Evolutionary conservation across 805 yeast species (phyloP).

Genomic region (Ogataea allantospora): DNA sequence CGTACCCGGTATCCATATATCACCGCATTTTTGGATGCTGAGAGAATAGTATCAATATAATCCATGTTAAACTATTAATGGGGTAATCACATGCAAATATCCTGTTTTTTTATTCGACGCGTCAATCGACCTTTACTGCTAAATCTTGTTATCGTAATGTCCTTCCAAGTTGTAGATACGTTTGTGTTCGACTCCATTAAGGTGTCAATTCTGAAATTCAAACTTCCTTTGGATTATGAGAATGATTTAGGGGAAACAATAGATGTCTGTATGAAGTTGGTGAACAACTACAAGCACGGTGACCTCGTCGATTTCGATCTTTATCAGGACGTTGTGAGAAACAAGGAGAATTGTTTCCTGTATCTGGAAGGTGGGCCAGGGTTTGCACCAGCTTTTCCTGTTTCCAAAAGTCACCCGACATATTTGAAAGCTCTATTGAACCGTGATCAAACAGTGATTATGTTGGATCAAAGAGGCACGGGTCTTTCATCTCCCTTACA

Average conservation of each 20-base stretch:
- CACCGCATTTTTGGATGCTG: constrained; percentile 28
- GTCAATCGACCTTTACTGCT: constrained; percentile 3
- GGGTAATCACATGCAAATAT: constrained; percentile 9
- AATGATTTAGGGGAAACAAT: constrained; percentile 7
- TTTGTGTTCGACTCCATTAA: constrained; percentile 20
- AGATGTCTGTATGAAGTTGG: constrained; percentile 22
- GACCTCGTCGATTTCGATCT: constrained; percentile 2
- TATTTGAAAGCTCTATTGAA: constrained; percentile 21
- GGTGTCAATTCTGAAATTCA: constrained; percentile 23
- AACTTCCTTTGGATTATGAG: constrained; percentile 30
- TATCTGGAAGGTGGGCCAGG: constrained; percentile 60
- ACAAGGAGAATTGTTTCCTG: constrained; percentile 32
- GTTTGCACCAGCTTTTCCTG: constrained; percentile 36
- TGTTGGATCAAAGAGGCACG: constrained; percentile 61
- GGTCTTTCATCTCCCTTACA: constrained; percentile 52
- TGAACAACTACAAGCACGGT: constrained; percentile 15
- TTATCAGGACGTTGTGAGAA: constrained; percentile 22
- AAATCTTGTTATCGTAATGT: background rate
- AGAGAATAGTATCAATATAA: constrained; percentile 6
- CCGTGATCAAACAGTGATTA: constrained; percentile 30
- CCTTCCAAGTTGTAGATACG: constrained; percentile 15
- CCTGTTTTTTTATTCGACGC: constrained; percentile 6
- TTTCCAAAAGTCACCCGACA: constrained; percentile 13
- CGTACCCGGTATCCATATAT: constrained; percentile 35
- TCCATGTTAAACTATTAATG: constrained; percentile 2